Evolutionary conservation across 441 rosid genomes (phyloP), one percentile per base, ranked within the genome.

Genomic region (Theobroma grandiflorum): DNA sequence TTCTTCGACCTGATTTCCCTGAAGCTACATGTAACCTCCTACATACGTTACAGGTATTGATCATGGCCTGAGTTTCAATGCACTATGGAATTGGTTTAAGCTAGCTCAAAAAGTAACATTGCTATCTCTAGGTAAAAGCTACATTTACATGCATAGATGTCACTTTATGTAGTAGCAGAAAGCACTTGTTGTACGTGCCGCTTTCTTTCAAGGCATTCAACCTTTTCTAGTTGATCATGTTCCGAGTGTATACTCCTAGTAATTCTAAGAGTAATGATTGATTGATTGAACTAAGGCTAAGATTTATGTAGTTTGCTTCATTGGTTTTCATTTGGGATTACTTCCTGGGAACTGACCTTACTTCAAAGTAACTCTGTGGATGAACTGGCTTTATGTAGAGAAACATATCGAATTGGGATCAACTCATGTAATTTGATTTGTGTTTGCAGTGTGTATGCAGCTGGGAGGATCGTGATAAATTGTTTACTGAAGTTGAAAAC

Each of bases 21-120:
- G 99, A 97, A 88, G 99, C 99, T 58, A 97, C 98, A 14, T 97
- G 99, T 87, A 97, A 97, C 83, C 98, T 97, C 82, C 86, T 95
- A 68, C 99, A 97, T 83, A 94, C 99, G 18, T 84, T 97, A 74
- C 99, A 95, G 96, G 99, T 95, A 90, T 26, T 26, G 31, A 26
- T 65, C 6, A 37, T 38, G 65, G 64, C 52, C 38, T 52, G 43
- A 76, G 33, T 47, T 63, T 33, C 33, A 63, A 35, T 18, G 37
- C 16, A 5, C 26, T 26, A 8, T 74, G 52, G 37, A 6, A 38
- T 74, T 10, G 20, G 37, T 68, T 43, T 68, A 55, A 55, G 66
- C 77, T 20, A 40, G 59, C 55, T 68, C 8, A 10, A 42, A 10
- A 68, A 10, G 37, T 43, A 31, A 71, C 16, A 50, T 74, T 42